Evolutionary conservation across 202 grass and related monocot genomes (phyloP), one percentile per base, ranked within the genome.

Genomic region (Saccharum hybrid): DNA sequence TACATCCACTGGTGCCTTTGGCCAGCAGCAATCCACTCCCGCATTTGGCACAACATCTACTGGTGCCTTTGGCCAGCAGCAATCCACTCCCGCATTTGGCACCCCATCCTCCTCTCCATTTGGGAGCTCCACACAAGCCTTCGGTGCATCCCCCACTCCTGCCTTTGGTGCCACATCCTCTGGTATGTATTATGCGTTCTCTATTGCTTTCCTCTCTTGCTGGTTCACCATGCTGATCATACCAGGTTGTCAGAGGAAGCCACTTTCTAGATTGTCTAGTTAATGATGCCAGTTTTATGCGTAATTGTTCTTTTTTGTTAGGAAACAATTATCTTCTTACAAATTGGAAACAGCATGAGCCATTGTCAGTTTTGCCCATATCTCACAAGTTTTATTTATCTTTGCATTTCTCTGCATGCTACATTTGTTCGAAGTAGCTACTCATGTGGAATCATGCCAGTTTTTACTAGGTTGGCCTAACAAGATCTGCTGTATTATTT

Each of bases 111-210:
- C 91, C 54, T 74, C 87, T 74, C 78, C 77, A 22, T 97, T 94
- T 59, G 92, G 88, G 71, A 83, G 83, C 86, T 87, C 92, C 5
- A 68, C 74, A 1, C 87, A 89, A 66, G 84, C 89, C 18, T 97
- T 97, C 10, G 88, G 94, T 23, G 75, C 90, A 66, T 84, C 90
- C 15, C 80, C 92, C 9, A 63, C 84, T 36, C 81, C 86, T 45
- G 81, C 92, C 34, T 94, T 97, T 65, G 90, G 90, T 19, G 79
- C 78, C 23, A 74, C 74, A 31, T 91, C 79, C 22, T 89, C 74
- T 39, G 88, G 88, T 89, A 68, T 52, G 83, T 36, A 63, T 8
- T 52, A 38, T 10, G 31, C 38, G 61, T 74, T 62, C 21, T 1
- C 22, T 71, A 14, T 48, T 71, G 7, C 11, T 46, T 28, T 8